These are phyloP conservation scores for Sisymbrium irio DNA, from an alignment of 345 rosid species.

Conservation along the genomic window DNA sequence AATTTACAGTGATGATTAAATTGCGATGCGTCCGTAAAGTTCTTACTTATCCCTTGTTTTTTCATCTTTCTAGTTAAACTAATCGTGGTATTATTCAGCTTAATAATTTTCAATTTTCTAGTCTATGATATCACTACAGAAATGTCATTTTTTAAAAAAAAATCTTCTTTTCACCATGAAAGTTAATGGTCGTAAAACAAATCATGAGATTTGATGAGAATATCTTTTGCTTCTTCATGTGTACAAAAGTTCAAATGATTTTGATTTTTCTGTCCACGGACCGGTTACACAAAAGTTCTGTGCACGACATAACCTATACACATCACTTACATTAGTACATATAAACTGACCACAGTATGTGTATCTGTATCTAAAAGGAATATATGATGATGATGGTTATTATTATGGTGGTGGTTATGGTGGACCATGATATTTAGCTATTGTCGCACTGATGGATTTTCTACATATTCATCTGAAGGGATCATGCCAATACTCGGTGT, in stretches of 20 bases:
- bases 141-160: not conserved
- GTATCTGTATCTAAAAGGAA: conserved; percentile 19
- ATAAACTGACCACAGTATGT: not conserved
- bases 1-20: not conserved
- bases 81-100: not conserved
- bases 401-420: conserved; percentile 26
- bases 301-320: conserved; percentile 14
- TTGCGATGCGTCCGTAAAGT: not conserved
- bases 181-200: conserved; percentile 10
- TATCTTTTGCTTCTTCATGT: conserved; percentile 26
- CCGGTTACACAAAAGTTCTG: conserved; percentile 1
- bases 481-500: conserved; percentile 8
- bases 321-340: conserved; percentile 10
- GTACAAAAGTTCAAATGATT: conserved; percentile 24
- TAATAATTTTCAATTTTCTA: not conserved
- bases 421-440: conserved; percentile 28
- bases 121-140: not conserved
- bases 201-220: conserved; percentile 25
- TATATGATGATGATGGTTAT: conserved; percentile 24
- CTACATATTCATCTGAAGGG: not conserved
- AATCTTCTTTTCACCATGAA: not conserved
- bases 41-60: not conserved
- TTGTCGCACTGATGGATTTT: conserved; percentile 19
- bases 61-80: not conserved
- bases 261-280: conserved; percentile 5